Conservation (phyloP, 257 asterid genomes). For the Nicotiana knightiana region DNA sequence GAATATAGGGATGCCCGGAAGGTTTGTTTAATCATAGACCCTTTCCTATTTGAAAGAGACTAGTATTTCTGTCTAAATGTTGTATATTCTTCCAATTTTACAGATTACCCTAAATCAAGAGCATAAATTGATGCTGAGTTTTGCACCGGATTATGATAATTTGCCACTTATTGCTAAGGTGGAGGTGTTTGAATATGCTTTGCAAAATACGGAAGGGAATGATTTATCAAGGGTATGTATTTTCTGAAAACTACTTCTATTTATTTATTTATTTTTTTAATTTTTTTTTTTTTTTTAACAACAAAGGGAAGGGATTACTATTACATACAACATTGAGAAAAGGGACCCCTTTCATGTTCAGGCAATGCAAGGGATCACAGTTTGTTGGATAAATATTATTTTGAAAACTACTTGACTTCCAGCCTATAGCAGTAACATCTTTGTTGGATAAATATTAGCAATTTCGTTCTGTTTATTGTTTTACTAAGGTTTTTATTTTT, state of each 20-base stretch:
- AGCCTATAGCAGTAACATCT: not conserved
- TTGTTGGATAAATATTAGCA: slow-evolving; percentile 2
- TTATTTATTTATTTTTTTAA: too few species aligned
- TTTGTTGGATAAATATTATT: too few species aligned
- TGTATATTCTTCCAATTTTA: slow-evolving; percentile 19
- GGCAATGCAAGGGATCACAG: too few species aligned
- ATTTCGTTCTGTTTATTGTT: slow-evolving; percentile 10
- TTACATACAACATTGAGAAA: too few species aligned
- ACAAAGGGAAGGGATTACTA: too few species aligned
- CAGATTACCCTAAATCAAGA: slow-evolving; percentile 94
- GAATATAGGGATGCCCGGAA: slow-evolving; percentile 96
- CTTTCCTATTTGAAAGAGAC: not conserved
- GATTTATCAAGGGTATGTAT: slow-evolving; percentile 82
- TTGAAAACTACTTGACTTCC: not conserved
- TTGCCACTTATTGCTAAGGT: slow-evolving; percentile 91
- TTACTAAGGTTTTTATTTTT: slow-evolving; percentile 13
- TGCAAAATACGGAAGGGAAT: slow-evolving; percentile 93
- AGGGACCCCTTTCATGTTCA: too few species aligned
- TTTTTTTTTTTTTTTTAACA: too few species aligned
- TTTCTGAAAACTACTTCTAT: not conserved
- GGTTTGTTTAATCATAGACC: slow-evolving; percentile 34
- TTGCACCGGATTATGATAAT: slow-evolving; percentile 96
- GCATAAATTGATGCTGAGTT: slow-evolving; percentile 93
- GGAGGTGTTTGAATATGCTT: slow-evolving; percentile 95
- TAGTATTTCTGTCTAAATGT: slow-evolving; percentile 19